phyloP scores from a whole-genome alignment of 805 yeast genomes.

The Diddensiella santjacobensis region DNA sequence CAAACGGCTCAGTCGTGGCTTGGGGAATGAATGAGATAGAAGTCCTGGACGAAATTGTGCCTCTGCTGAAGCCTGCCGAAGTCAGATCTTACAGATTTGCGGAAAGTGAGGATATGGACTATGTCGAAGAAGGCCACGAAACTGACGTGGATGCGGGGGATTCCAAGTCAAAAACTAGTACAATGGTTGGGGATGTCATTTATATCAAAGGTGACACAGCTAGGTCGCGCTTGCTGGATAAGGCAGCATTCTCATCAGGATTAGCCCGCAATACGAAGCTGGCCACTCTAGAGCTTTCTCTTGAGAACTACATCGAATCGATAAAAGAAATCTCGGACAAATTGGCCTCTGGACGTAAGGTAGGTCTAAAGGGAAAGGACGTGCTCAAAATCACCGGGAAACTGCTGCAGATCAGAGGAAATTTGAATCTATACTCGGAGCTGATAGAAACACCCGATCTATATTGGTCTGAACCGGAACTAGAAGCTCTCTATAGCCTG shows the following conservation, averaged over 20 bases:
- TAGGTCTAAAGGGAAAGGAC: constrained; percentile 47
- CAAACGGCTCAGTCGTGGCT: constrained; percentile 76
- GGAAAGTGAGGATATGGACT: constrained; percentile 89
- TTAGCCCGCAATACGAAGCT: constrained; percentile 81
- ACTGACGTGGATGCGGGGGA: constrained; percentile 3
- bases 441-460: constrained; percentile 88
- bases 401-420: constrained; percentile 72
- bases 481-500: constrained; percentile 70
- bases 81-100: constrained; percentile 43
- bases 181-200: constrained; percentile 66
- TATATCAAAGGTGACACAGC: constrained; percentile 51
- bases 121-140: constrained; percentile 40
- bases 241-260: constrained; percentile 86
- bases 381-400: constrained; percentile 69
- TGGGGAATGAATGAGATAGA: constrained; percentile 73
- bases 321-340: constrained; percentile 64
- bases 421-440: constrained; percentile 79
- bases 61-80: constrained; percentile 49
- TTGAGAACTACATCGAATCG: constrained; percentile 63
- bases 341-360: constrained; percentile 55
- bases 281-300: constrained; percentile 68
- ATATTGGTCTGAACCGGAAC: constrained; percentile 87
- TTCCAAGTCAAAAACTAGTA: constrained; percentile 13
- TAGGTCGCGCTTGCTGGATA: constrained; percentile 59
- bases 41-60: constrained; percentile 36